phyloP scores from a whole-genome alignment of 2,329 filamentous ascomycete species.

The Aaosphaeria arxii region DNA sequence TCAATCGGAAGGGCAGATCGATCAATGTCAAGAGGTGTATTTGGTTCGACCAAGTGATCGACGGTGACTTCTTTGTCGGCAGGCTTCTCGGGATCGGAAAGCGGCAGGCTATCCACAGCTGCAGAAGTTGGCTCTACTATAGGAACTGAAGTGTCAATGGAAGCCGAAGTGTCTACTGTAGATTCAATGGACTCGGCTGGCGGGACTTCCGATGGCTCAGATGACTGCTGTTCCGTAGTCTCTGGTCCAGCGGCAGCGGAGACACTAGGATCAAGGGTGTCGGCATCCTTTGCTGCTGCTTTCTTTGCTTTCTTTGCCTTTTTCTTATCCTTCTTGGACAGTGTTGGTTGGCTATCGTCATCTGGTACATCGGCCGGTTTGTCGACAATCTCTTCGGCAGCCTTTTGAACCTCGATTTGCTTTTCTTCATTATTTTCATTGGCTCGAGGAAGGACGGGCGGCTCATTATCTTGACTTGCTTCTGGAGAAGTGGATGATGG shows the following conservation, averaged over 20 bases:
- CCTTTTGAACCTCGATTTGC: not conserved
- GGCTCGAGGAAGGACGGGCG: not conserved
- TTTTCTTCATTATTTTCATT: not conserved
- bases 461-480: not conserved
- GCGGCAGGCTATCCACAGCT: too few species aligned
- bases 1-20: not conserved
- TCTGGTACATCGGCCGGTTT: not conserved
- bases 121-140: too few species aligned
- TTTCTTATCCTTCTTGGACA: slow-evolving; percentile 2
- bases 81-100: too few species aligned
- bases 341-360: not conserved
- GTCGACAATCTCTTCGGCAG: too few species aligned
- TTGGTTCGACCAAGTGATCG: not conserved
- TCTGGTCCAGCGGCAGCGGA: too few species aligned
- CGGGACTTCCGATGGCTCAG: too few species aligned
- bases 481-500: too few species aligned
- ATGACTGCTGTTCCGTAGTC: too few species aligned
- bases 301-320: slow-evolving; percentile 1
- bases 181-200: too few species aligned
- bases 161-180: too few species aligned
- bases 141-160: too few species aligned
- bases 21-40: not conserved
- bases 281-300: not conserved
- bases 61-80: too few species aligned
- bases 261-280: not conserved